Conservation (phyloP, 2,329 filamentous ascomycete genomes). For the Paracoccidioides lutzii region DNA sequence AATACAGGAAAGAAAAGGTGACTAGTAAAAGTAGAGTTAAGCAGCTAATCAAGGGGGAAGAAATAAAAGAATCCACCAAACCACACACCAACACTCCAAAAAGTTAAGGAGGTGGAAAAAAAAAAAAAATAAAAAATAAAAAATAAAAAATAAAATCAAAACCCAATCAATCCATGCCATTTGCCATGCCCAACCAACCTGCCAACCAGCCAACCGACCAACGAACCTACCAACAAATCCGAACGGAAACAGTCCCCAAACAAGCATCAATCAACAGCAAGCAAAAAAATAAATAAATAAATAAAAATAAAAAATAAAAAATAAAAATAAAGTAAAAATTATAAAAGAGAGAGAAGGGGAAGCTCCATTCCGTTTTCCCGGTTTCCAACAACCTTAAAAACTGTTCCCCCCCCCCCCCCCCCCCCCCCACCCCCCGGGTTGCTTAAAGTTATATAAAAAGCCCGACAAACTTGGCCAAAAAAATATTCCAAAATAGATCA, state of each 20-base stretch:
- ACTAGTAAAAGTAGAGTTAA: slow-evolving; percentile 15
- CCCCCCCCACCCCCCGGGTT: neutral
- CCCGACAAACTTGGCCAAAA: slow-evolving; percentile 3
- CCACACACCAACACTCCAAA: slow-evolving; percentile 1
- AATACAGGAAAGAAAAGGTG: slow-evolving; percentile 12
- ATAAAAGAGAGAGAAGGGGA: neutral
- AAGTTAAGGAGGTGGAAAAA: neutral
- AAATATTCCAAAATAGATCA: slow-evolving; percentile 2
- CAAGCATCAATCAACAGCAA: neutral
- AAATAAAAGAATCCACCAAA: slow-evolving; percentile 17
- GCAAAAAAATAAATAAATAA: too few species aligned
- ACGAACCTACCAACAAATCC: neutral
- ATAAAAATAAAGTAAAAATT: neutral
- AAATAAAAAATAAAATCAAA: neutral
- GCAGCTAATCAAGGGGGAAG: slow-evolving; percentile 9
- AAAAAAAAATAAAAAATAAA: neutral
- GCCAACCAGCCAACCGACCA: neutral
- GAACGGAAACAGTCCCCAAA: neutral
- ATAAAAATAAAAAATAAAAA: neutral
- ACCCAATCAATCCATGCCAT: slow-evolving; percentile 1
- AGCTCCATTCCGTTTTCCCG: neutral
- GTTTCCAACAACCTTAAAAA: neutral
- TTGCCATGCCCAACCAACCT: neutral
- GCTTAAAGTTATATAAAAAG: neutral
- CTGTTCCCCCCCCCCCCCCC: neutral